Base-by-base conservation (phyloP, 1,284 basidiomycete species). In the Ceratobasidium sp. region DNA sequence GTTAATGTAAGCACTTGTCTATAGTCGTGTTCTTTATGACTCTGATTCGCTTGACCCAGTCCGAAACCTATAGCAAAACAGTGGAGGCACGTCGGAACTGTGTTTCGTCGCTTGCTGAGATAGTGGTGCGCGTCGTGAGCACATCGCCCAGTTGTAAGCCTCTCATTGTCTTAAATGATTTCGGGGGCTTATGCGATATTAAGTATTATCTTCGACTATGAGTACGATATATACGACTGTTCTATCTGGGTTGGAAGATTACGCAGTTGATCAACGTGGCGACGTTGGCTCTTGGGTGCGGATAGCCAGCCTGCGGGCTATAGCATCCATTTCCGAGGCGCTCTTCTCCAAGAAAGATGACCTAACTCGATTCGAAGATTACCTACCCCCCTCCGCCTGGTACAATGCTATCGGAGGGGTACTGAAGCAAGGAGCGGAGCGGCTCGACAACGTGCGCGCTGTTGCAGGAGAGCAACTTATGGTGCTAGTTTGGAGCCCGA, bases 251-350 rank as follows among this genome's bases (percentile, higher is more conserved):
- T 81, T 99, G 49, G 85, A 88, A 19, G 97, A 99, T 83, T 98
- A 98, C 80, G 91, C 94, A 1, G 90, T 89, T 39, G 98, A 99
- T 80, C 93, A 98, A 81, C 88, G 98, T 74, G 98, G 98, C 4
- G 98, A 99, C 80, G 93, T 99, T 29, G 98, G 98, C 34, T 98
- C 96, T 0, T 98, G 96, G 96, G 88, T 98, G 37, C 91, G 98
- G 64, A 86, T 92, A n/a, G 85, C 89, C 51, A 90, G 89, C 79
- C 84, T 94, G 76, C 85, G 86, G 63, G 89, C 91, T 19, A 79
- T 95, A 76, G 37, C 74, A 78, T 61, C 74, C 46, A 76, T 76
- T 62, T 48, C 80, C 34, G 13, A 74, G 78, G 31, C 76, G 63
- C 7, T 79, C 46, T 69, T 79, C 77, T 6, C 76, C 74, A 71